Base-by-base conservation (phyloP, 768 basidiomycete species). In the Leccinellum albellum region DNA sequence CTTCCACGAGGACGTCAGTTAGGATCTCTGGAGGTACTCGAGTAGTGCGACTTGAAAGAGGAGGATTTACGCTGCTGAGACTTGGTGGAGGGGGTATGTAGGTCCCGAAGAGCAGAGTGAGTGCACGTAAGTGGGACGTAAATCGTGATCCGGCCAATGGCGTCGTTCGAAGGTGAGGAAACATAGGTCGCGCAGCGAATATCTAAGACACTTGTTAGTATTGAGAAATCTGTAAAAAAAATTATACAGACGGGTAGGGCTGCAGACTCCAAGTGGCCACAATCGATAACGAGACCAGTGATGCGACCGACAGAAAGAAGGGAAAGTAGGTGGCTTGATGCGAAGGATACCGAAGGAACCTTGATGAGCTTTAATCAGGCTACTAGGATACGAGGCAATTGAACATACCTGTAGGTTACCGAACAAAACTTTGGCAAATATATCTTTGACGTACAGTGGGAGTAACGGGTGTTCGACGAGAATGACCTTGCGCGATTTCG, bases 331-430 rank as follows among this genome's bases (percentile, higher is more conserved):
- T 92, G 92, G 55, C 91, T 88, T 15, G 91, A 88, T 1, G 91
- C 89, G 73, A 98, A 99, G 2, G 94, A 96, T 61, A 99, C 81
- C 7, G 92, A 94, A 7, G 94, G 96, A 28, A 97, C 89, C 94
- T 97, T 68, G 24, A 37, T 6, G 12, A 23, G 28, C 46, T 49
- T 51, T 56, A 17, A 49, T 45, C 33, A 52, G 40, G 14, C 28
- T 35, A 23, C 35, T 28, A 17, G 23, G 17, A 32, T 50, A 52
- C 15, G 14, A 29, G 14, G 32, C 23, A 42, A 20, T 20, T 32
- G 1, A 33, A 49, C 58, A 49, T 59, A 91, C 94, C 77, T 94
- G 91, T 6, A 92, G 74, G 66, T 95, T 97, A 60, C 91, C 88
- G 67, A 98, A 98, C 20, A 98, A 74, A 42, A 91, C 84, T 52